Evolutionary conservation across 1,139 yeast species (phyloP), one percentile per base, ranked within the genome.

Genomic region (Suhomyces yuchorum): DNA sequence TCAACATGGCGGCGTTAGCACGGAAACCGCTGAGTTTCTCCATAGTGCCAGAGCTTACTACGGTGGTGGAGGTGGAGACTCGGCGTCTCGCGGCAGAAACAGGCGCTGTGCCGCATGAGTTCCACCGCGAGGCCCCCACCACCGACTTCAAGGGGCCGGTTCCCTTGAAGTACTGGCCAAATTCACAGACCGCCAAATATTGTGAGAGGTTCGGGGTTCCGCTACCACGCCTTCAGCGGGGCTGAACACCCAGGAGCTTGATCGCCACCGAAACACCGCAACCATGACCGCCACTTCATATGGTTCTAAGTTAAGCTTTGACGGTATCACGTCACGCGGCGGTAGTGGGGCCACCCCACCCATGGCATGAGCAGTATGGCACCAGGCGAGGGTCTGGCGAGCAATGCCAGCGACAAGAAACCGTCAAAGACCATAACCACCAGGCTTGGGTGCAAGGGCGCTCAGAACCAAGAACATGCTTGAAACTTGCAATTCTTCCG

Each of bases 181-280:
- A 71, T 49, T 59, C 61, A 46, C 80, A 75, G 55, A 74, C 80
- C 0, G 26, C 41, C 2, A 63, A 58, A 5, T 74, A 66, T 46
- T 64, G 75, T 44, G 48, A 53, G 15, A 60, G 50, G 44, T 74
- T 67, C 51, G 51, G 44, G 9, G 40, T 55, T 18, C 35, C 26
- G 3, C 34, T 30, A 14, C 34, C 34, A 30, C 34, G 18, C 2
- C 17, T 30, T 30, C 17, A 30, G 5, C 8, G 14, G 9, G 14
- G 34, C 9, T 14, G 23, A 20, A 5, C 7, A 20, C 7, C 23
- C n/a, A n/a, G n/a, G n/a, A n/a, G n/a, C n/a, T n/a, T n/a, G n/a
- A n/a, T n/a, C n/a, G n/a, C 23, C 23, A 20, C 23, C 23, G 7
- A 20, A 20, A 20, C 4, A 20, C 23, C 4, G 7, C 7, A 20